Conservation (phyloP, 2,329 filamentous ascomycete genomes). For the Exserohilum turcica region DNA sequence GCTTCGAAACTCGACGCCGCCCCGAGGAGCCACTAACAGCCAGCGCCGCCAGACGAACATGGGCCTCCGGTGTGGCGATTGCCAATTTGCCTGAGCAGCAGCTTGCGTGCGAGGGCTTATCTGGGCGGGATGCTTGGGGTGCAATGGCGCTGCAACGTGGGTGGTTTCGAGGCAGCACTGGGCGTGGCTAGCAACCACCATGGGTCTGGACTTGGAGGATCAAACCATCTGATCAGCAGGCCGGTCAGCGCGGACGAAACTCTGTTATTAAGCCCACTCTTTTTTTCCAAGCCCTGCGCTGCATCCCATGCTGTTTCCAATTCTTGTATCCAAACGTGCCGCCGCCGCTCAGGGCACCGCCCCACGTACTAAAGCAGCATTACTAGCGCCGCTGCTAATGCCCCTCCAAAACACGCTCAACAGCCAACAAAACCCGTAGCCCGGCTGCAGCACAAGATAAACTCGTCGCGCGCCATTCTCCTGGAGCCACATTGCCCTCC, state of each 20-base stretch:
- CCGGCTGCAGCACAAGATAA: conserved; percentile 26
- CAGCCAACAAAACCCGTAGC: conserved; percentile 30
- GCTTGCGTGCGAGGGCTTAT: conserved; percentile 31
- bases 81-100: conserved; percentile 30
- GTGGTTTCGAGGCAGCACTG: conserved; percentile 31
- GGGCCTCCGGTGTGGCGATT: conserved; percentile 28
- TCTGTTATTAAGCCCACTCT: conserved; percentile 9
- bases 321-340: conserved; percentile 21
- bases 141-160: conserved; percentile 31
- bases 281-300: conserved; percentile 7
- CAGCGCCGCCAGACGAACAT: conserved; percentile 13
- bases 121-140: conserved; percentile 29
- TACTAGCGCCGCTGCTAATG: conserved; percentile 24
- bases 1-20: conserved; percentile 17
- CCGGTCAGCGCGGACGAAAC: conserved; percentile 12
- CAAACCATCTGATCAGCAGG: conserved; percentile 18
- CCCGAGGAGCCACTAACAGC: conserved; percentile 16
- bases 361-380: conserved; percentile 29
- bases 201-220: conserved; percentile 9
- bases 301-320: conserved; percentile 21
- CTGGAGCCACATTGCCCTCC: background rate
- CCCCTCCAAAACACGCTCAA: conserved; percentile 33
- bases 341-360: conserved; percentile 25
- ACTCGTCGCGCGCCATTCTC: conserved; percentile 25
- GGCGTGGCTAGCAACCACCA: conserved; percentile 14